A percentile compares a stretch with the other conserved stretches of the same genome.
phyloP scores from a whole-genome alignment of 352 stramenopile genomes.

The Globisporangium paroecandrum region DNA sequence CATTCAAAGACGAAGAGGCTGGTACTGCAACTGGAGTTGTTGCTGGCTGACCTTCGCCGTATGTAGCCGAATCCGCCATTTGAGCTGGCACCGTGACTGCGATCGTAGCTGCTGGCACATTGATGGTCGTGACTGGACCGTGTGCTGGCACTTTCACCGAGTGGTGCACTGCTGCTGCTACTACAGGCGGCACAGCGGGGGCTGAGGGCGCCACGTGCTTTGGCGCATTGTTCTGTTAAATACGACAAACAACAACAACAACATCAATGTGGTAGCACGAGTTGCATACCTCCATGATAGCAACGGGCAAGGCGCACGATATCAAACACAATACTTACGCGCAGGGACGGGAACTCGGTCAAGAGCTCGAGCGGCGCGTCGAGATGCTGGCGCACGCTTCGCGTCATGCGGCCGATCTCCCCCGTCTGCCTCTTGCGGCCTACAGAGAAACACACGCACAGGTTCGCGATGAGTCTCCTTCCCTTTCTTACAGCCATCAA shows the following conservation, averaged over 20 bases:
- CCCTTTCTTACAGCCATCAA: not conserved
- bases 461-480: not conserved
- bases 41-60: not conserved
- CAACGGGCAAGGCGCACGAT: not conserved
- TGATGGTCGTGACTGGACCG: not conserved
- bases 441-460: constrained; percentile 11
- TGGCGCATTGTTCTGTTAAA: constrained; percentile 24
- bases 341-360: constrained; percentile 45
- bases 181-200: constrained; percentile 5
- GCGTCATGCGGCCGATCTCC: constrained; percentile 70
- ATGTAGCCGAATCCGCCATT: constrained; percentile 4
- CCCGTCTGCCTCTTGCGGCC: constrained; percentile 56
- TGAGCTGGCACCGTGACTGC: constrained; percentile 3
- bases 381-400: constrained; percentile 75
- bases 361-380: constrained; percentile 70
- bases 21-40: not conserved
- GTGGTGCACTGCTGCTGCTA: not conserved
- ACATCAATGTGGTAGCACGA: not conserved
- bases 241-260: not conserved
- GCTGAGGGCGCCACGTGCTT: constrained; percentile 17
- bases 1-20: not conserved
- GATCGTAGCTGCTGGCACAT: not conserved
- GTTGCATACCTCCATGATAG: not conserved
- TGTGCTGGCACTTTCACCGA: not conserved
- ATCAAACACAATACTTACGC: constrained; percentile 31